A percentile compares a stretch with the other conserved stretches of the same genome.
These are phyloP conservation scores for Medicago ruthenica DNA, from an alignment of 306 rosid species.

Conservation along the genomic window DNA sequence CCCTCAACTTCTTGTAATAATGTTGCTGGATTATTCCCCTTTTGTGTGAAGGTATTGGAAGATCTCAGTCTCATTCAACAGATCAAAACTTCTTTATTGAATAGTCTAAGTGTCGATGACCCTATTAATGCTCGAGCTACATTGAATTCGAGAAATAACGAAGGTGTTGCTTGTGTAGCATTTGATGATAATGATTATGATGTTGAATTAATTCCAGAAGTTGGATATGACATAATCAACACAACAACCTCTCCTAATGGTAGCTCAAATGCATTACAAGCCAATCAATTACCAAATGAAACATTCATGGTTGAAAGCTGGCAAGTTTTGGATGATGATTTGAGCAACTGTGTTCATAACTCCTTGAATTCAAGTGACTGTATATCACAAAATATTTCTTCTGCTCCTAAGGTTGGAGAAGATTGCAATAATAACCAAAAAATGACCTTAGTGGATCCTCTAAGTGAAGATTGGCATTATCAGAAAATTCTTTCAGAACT, in stretches of 20 bases:
- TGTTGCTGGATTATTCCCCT: slow-evolving; percentile 1
- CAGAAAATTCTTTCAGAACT: slow-evolving; percentile 64
- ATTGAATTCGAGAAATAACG: slow-evolving; percentile 44
- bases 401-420: slow-evolving; percentile 47
- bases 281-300: slow-evolving; percentile 54
- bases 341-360: slow-evolving; percentile 64
- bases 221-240: slow-evolving; percentile 49
- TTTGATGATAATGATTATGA: slow-evolving; percentile 52
- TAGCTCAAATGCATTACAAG: slow-evolving; percentile 58
- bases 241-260: slow-evolving; percentile 57
- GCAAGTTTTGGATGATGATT: slow-evolving; percentile 76
- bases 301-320: slow-evolving; percentile 67
- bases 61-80: slow-evolving; percentile 66
- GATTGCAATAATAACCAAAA: slow-evolving; percentile 57
- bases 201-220: slow-evolving; percentile 49
- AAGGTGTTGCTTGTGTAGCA: slow-evolving; percentile 39
- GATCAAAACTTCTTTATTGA: slow-evolving; percentile 61
- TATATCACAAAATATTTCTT: slow-evolving; percentile 74
- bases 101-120: slow-evolving; percentile 46
- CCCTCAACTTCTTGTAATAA: slow-evolving; percentile 15
- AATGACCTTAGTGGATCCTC: slow-evolving; percentile 50
- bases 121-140: slow-evolving; percentile 41
- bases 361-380: slow-evolving; percentile 84
- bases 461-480: slow-evolving; percentile 61
- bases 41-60: slow-evolving; percentile 67